Conservation (phyloP, 257 asterid species). For the Ballota nigra region DNA sequence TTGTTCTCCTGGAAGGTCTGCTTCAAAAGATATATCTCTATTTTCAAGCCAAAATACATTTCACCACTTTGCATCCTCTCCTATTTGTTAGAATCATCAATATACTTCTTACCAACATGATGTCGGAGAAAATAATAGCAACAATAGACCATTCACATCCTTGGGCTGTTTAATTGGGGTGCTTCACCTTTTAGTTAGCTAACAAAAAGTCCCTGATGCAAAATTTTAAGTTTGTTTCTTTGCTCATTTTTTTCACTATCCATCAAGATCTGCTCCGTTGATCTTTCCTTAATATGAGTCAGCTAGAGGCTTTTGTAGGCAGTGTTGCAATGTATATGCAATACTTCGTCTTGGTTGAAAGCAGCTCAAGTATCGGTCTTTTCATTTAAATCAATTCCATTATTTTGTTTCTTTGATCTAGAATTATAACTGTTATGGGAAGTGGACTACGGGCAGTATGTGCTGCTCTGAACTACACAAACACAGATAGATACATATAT, state of each 20-base stretch:
- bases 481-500: no score
- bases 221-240: no score
- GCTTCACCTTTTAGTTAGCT: neutral
- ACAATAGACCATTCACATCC: neutral
- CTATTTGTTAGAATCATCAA: neutral
- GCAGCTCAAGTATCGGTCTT: neutral
- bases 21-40: neutral
- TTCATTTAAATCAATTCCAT: neutral
- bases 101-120: neutral
- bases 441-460: neutral
- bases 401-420: neutral
- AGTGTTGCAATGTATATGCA: neutral
- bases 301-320: no score
- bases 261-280: no score
- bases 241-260: no score
- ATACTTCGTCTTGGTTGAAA: neutral
- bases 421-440: neutral
- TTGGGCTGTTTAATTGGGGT: neutral
- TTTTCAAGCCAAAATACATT: neutral
- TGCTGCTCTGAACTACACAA: neutral
- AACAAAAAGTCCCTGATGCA: neutral
- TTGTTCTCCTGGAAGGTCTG: neutral
- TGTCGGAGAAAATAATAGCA: neutral
- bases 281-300: no score
- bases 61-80: neutral